phyloP scores from a whole-genome alignment of 2,329 filamentous ascomycete genomes.

The Waltergamsia citrina region DNA sequence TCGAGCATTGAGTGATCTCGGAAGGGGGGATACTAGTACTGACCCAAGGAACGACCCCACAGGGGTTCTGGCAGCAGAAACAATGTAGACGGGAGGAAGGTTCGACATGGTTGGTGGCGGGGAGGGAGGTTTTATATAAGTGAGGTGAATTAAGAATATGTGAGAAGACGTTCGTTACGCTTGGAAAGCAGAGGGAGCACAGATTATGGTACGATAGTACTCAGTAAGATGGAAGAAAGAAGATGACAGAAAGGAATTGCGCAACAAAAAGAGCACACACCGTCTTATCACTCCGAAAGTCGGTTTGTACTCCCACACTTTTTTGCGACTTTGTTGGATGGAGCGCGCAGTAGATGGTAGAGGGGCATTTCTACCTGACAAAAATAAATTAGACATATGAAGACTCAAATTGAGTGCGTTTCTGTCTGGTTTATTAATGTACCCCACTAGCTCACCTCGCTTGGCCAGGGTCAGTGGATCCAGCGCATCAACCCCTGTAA shows the following conservation, averaged over 20 bases:
- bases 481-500: too few species aligned
- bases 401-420: too few species aligned
- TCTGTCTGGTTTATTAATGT: too few species aligned
- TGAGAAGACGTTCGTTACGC: conserved; percentile 5
- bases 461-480: too few species aligned
- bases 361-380: too few species aligned
- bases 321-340: not conserved
- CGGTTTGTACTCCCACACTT: not conserved
- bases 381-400: too few species aligned
- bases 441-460: too few species aligned
- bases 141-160: conserved; percentile 6
- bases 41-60: conserved; percentile 93
- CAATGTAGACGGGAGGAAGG: conserved; percentile 87
- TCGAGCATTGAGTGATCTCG: too few species aligned
- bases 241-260: conserved; percentile 5
- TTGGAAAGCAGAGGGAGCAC: conserved; percentile 4
- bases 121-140: conserved; percentile 6
- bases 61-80: conserved; percentile 83
- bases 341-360: too few species aligned
- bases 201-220: not conserved
- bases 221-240: conserved; percentile 1
- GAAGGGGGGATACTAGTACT: conserved; percentile 8
- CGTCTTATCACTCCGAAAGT: conserved; percentile 1
- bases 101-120: conserved; percentile 54
- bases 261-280: not conserved